Evolutionary conservation across 2,329 filamentous ascomycete species (phyloP).

Genomic region (Ophiosphaerella narmari): DNA sequence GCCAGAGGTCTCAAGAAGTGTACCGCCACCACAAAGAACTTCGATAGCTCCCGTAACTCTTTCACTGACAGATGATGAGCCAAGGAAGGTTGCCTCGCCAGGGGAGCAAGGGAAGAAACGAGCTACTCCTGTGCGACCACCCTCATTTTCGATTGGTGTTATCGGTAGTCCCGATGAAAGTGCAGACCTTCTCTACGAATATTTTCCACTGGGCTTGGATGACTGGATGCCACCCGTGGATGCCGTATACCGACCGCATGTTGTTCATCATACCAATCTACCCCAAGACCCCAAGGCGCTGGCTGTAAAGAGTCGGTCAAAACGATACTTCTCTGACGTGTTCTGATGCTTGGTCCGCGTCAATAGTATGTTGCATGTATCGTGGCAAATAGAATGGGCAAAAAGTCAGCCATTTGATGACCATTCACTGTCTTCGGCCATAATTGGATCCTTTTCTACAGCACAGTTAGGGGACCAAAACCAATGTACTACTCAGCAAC

Average conservation of each 20-base stretch:
- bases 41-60: slow-evolving; percentile 58
- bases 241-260: slow-evolving; percentile 87
- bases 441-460: too few species aligned
- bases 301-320: slow-evolving; percentile 50
- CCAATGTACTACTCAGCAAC: too few species aligned
- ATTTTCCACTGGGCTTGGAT: slow-evolving; percentile 88
- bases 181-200: slow-evolving; percentile 87
- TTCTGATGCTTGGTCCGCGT: slow-evolving; percentile 12
- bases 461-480: too few species aligned
- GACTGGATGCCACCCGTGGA: slow-evolving; percentile 93
- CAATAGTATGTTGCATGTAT: background rate
- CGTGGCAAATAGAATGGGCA: too few species aligned
- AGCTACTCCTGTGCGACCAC: slow-evolving; percentile 47
- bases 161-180: slow-evolving; percentile 72
- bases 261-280: slow-evolving; percentile 81
- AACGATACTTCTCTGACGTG: slow-evolving; percentile 56
- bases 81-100: slow-evolving; percentile 46
- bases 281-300: slow-evolving; percentile 54
- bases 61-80: slow-evolving; percentile 61
- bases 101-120: slow-evolving; percentile 40
- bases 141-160: slow-evolving; percentile 53
- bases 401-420: too few species aligned
- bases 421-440: background rate
- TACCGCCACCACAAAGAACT: slow-evolving; percentile 45
- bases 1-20: slow-evolving; percentile 54